Conservation (phyloP, 2,329 filamentous ascomycete genomes). For the Cladophialophora exuberans region DNA sequence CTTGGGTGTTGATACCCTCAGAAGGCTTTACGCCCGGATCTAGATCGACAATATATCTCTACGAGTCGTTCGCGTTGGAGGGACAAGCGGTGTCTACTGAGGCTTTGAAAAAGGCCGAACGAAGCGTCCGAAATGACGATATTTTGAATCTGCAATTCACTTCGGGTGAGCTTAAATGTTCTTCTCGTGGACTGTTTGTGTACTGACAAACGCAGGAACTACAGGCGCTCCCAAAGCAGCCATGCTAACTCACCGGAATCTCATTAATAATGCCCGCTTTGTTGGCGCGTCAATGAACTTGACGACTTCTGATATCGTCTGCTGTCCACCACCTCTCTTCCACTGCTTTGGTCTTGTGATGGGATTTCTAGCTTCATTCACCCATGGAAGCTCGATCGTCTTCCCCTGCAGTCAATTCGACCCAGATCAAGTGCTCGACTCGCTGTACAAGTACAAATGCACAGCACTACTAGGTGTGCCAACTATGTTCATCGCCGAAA, state of each 20-base stretch:
- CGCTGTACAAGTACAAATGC: constrained; percentile 17
- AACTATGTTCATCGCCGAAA: constrained; percentile 29
- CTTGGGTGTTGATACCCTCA: constrained; percentile 69
- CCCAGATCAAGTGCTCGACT: constrained; percentile 67
- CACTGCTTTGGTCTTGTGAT: constrained; percentile 86
- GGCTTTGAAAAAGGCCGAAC: constrained; percentile 17
- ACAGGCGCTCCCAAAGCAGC: constrained; percentile 89
- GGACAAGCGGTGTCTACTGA: constrained; percentile 19
- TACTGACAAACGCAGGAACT: constrained; percentile 59
- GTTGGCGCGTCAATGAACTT: constrained; percentile 85
- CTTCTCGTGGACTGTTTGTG: too few species aligned
- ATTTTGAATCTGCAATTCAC: constrained; percentile 96
- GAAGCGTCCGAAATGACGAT: constrained; percentile 52
- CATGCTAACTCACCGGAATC: constrained; percentile 71
- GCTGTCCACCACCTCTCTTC: constrained; percentile 61
- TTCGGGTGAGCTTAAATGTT: constrained; percentile 47
- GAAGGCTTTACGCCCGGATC: background rate
- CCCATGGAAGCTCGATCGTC: constrained; percentile 76
- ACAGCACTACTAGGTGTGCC: constrained; percentile 45
- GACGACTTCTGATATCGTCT: constrained; percentile 68
- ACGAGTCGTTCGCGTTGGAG: constrained; percentile 40
- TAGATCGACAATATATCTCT: constrained; percentile 54
- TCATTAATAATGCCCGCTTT: constrained; percentile 76
- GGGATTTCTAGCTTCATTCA: constrained; percentile 93
- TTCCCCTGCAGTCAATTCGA: constrained; percentile 89